These are phyloP conservation scores for Candida mesenterica DNA, from an alignment of 1,139 yeast genomes.

Conservation along the genomic window DNA sequence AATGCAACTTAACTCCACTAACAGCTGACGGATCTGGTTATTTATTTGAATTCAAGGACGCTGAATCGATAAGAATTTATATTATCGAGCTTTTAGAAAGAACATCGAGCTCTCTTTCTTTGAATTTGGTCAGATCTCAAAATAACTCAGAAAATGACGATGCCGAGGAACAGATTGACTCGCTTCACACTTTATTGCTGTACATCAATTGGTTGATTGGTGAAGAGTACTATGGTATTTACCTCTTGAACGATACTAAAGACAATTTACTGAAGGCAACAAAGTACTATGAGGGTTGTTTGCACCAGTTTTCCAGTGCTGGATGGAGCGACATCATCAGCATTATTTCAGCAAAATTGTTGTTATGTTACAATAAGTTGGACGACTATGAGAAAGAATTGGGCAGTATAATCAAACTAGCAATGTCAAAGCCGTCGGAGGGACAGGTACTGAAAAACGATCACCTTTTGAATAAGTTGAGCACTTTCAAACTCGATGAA, in stretches of 20 bases:
- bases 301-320: conserved; percentile 11
- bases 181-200: conserved; percentile 31
- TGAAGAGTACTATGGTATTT: conserved; percentile 34
- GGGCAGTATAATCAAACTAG: conserved; percentile 3
- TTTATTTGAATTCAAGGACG: conserved; percentile 7
- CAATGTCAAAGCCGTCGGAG: conserved; percentile 2
- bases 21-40: conserved; percentile 6
- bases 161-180: conserved; percentile 7
- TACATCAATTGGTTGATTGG: conserved; percentile 51
- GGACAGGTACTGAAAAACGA: too few species aligned
- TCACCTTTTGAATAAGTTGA: background rate
- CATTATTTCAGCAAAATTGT: conserved; percentile 21
- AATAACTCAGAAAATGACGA: conserved; percentile 15
- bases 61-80: conserved; percentile 2
- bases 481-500: background rate
- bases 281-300: conserved; percentile 33
- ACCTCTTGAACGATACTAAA: conserved; percentile 15
- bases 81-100: conserved; percentile 31
- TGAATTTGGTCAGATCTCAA: background rate
- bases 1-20: background rate
- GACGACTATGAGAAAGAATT: conserved; percentile 7
- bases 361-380: conserved; percentile 22
- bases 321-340: conserved; percentile 14
- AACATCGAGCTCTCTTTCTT: conserved; percentile 15
- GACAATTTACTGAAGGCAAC: conserved; percentile 34